Evolutionary conservation across 1,139 yeast genomes (phyloP), one percentile per base, ranked within the genome.

Genomic region (Geotrichum candidum): DNA sequence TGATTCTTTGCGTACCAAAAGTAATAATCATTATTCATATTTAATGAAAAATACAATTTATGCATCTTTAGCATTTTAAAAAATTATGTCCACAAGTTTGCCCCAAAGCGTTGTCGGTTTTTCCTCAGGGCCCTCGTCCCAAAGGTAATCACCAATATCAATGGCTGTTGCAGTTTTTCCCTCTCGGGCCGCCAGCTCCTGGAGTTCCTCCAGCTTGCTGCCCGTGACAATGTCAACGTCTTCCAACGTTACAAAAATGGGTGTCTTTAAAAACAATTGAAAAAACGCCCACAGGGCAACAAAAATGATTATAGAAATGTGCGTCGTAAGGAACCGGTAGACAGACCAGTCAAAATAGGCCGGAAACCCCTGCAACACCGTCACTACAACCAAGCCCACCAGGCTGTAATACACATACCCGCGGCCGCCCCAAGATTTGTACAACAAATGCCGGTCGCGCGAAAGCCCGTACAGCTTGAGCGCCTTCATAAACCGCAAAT

Each of bases 181-280:
- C 33, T 45, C 60, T 23, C 48, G 46, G 33, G 33, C 33, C 33
- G 33, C 33, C 33, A 29, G 33, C 33, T 29, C 33, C 33, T 29
- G 33, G 7, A 29, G 33, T n/a, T 50, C 48, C 5, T 29, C 18
- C 23, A 51, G 41, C 13, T 91, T 81, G 69, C 95, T 79, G 1
- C 95, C 95, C 0, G 90, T 81, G 70, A 87, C 94, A 67, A 87
- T 79, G 71, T 90, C 96, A 63, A 90, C 73, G 29, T 86, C 84
- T 65, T 85, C 89, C n/a, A 50, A 10, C 27, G 41, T 52, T 6
- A 57, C 51, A 52, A 23, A 57, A 11, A 52, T 5, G 60, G 88
- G 82, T 1, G 57, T 10, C 22, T 38, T 52, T 18, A 61, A 13
- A 51, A 67, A 54, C 5, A 84, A 57, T 68, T 83, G 83, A 74